These are phyloP conservation scores for Aspergillus spinulosporus DNA, from an alignment of 2,329 filamentous ascomycete species.

Conservation along the genomic window DNA sequence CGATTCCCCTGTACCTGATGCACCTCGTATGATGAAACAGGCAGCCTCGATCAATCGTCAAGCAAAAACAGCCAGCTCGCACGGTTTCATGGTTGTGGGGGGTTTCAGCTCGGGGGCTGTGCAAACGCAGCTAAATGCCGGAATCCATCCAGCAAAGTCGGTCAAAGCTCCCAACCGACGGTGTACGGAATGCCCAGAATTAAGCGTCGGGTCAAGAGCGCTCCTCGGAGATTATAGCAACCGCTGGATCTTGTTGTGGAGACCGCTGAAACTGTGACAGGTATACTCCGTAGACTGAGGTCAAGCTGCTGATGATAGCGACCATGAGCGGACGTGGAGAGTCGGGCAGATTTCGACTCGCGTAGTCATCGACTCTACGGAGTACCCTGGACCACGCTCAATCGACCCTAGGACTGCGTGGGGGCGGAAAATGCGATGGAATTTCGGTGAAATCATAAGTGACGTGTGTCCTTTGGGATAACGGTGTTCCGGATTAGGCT, in stretches of 20 bases:
- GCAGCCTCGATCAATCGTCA: background rate
- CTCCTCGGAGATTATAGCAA: background rate
- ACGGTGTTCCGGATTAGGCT: background rate
- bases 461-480: background rate
- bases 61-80: background rate
- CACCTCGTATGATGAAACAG: slow-evolving; percentile 2
- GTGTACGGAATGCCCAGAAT: background rate
- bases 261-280: too few species aligned
- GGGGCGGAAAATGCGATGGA: background rate
- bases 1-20: background rate
- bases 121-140: slow-evolving; percentile 20
- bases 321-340: too few species aligned
- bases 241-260: too few species aligned
- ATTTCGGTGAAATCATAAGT: background rate
- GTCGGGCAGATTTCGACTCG: background rate
- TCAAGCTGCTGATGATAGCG: too few species aligned
- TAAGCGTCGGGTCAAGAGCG: background rate
- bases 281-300: too few species aligned
- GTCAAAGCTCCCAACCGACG: background rate
- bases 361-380: background rate
- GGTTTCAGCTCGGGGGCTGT: slow-evolving; percentile 34
- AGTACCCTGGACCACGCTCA: background rate
- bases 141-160: slow-evolving; percentile 13
- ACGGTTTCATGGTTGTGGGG: slow-evolving; percentile 13
- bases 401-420: background rate